phyloP scores from a whole-genome alignment of 495 filamentous ascomycete species.

The Penicillium subrubescens region DNA sequence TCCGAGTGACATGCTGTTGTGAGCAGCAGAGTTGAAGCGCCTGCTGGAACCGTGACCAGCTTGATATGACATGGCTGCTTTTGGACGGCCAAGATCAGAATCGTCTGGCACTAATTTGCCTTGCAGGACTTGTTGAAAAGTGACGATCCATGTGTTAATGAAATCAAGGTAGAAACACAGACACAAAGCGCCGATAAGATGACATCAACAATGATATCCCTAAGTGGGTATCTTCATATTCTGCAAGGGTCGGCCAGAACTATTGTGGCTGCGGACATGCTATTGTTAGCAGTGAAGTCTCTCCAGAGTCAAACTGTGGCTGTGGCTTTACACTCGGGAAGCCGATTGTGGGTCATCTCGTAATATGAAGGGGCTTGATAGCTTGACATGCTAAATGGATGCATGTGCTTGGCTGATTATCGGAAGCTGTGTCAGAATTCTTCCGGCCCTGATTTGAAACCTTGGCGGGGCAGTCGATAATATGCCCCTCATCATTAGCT shows the following conservation, averaged over 20 bases:
- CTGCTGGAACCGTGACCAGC: neutral
- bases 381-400: neutral
- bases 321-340: conserved; percentile 14
- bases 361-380: conserved; percentile 1
- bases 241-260: neutral
- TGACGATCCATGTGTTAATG: neutral
- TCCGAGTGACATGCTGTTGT: neutral
- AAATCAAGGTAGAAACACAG: neutral
- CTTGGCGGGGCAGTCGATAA: neutral
- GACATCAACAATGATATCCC: neutral
- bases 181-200: neutral
- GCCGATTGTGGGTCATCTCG: neutral
- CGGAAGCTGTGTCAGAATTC: neutral
- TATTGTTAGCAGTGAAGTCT: neutral
- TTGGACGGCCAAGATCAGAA: neutral
- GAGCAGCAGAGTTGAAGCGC: neutral
- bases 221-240: neutral
- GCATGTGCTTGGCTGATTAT: conserved; percentile 2
- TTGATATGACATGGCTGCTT: neutral
- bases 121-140: neutral
- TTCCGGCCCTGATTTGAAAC: neutral
- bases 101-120: neutral
- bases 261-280: neutral
- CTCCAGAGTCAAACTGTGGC: neutral
- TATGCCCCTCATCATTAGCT: neutral